Base-by-base conservation (phyloP, 73 alveolate species). In the Chromera velia region DNA sequence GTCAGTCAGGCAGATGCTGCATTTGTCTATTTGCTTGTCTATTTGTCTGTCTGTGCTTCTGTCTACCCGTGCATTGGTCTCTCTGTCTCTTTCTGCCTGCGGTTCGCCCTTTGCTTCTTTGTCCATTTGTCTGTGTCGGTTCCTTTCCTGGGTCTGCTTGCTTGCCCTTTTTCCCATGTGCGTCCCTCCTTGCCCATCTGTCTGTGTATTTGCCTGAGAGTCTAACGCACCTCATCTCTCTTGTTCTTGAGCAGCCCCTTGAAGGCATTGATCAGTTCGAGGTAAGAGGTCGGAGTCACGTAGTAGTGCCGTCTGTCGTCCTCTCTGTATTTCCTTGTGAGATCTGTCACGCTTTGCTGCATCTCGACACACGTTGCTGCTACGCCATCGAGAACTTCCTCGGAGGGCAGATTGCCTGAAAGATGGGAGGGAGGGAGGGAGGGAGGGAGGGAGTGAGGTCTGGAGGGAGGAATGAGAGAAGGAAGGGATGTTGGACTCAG, bases 231-330 rank as follows among this genome's bases (percentile, higher is more conserved):
- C 65, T 92, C 93, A 10, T 81, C 81, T 72, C 95, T 78, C 86
- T 93, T 94, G 87, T 87, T 82, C 63, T 91, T 93, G 32, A 95
- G 90, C 71, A 94, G 83, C 33, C 81, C 87, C 84, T 91, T 89
- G 91, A 96, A 97, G 34, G 98, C 90, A 34, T 93, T 91, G 40
- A 97, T 90, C 45, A 95, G 96, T 70, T 96, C 98, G 22, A 97
- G 91, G 83, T 95, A 97, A 75, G 95, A 83, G 71, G 99, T 95
- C 22, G 99, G 99, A 6, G 99, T 96, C 24, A 97, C 98, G 89
- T 97, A 90, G 86, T 96, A 95, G 89, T 92, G 91, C 80, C 99
- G 94, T 80, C 98, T 88, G 31, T 91, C 88, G 88, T 97, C 98
- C 83, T 89, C 90, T 40, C 73, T 79, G 86, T 95, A 96, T 85